These are phyloP conservation scores for Vitis amurensis DNA, from an alignment of 164 flowering plant genomes.

Conservation along the genomic window DNA sequence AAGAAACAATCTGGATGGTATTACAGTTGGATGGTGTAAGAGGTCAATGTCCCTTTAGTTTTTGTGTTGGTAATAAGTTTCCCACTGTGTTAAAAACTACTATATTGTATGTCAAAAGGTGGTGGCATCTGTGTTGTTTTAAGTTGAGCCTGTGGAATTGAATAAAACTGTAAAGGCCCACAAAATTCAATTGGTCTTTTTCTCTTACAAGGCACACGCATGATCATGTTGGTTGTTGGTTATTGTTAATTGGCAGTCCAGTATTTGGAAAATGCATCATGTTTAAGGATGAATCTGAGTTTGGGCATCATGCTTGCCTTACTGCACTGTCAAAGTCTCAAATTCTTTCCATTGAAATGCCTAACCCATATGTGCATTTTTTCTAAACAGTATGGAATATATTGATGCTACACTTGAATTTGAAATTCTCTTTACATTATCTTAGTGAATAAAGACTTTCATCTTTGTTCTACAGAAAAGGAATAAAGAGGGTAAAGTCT, in stretches of 20 bases:
- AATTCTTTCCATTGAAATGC: too few species aligned
- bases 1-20: background rate
- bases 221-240: background rate
- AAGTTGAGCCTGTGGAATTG: background rate
- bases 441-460: too few species aligned
- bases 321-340: too few species aligned
- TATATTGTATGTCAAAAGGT: background rate
- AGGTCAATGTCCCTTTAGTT: background rate
- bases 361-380: too few species aligned
- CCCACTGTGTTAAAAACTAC: background rate
- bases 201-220: background rate
- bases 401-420: too few species aligned
- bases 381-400: too few species aligned
- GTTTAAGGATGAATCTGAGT: too few species aligned
- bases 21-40: background rate
- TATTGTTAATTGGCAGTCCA: background rate
- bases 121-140: background rate
- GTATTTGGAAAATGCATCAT: background rate
- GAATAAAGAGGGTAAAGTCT: too few species aligned
- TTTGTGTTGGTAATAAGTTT: conserved; percentile 1
- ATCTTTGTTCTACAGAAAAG: too few species aligned
- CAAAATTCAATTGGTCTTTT: background rate
- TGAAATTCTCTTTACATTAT: too few species aligned
- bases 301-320: too few species aligned
- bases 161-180: background rate